Percentiles rank a stretch among this genome's conserved stretches.
Evolutionary conservation across 257 asterid species (phyloP).

Genomic region (Fraxinus cuspidata): DNA sequence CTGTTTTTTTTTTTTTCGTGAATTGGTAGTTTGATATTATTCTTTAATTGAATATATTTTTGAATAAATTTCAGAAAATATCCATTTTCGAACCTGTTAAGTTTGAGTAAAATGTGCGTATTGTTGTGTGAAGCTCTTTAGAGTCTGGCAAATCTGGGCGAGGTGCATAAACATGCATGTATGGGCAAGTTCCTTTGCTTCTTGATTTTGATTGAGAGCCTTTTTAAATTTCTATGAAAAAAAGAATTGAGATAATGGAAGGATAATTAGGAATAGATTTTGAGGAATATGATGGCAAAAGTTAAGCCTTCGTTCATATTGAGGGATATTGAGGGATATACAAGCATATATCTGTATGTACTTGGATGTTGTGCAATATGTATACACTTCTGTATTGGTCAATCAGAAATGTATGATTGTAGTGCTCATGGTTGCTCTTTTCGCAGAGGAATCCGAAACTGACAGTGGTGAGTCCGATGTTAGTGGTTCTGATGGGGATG

Average conservation of each 20-base stretch:
- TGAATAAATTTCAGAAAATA: too few relatives aligned
- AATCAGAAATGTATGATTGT: not conserved
- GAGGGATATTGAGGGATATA: not conserved
- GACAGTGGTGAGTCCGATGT: not conserved
- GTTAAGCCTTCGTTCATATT: too few relatives aligned
- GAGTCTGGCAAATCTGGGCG: too few relatives aligned
- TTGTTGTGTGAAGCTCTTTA: too few relatives aligned
- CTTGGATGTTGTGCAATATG: not conserved
- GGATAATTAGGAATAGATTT: not conserved
- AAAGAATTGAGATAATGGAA: not conserved
- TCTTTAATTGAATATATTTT: too few relatives aligned
- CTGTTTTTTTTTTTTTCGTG: not conserved
- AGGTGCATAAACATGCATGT: not conserved
- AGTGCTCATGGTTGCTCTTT: not conserved
- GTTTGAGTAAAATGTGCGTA: not conserved
- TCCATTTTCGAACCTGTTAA: not conserved
- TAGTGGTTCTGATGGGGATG: slow-evolving; percentile 13
- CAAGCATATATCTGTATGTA: too few relatives aligned
- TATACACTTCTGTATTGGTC: not conserved
- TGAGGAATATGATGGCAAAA: not conserved
- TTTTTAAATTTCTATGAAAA: not conserved
- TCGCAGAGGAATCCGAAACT: not conserved
- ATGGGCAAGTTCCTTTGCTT: not conserved
- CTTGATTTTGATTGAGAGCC: not conserved
- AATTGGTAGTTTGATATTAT: not conserved